Conservation (phyloP, 805 yeast species). For the Cyberlindnera americana region DNA sequence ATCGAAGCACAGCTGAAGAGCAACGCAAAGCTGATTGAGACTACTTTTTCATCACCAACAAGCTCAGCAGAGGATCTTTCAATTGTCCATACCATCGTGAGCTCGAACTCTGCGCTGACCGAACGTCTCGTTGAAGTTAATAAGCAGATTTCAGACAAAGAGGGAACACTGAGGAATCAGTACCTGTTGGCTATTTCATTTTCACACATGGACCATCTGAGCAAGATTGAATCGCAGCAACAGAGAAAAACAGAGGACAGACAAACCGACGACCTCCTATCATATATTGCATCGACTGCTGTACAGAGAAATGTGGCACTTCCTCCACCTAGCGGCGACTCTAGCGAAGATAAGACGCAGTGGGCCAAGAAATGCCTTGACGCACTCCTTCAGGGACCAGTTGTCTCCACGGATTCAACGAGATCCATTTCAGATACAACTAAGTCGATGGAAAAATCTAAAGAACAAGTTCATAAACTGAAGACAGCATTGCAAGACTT, state of each 20-base stretch:
- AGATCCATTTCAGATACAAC: background rate
- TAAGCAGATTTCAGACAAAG: constrained; percentile 9
- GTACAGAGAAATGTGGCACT: constrained; percentile 24
- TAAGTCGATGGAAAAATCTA: constrained; percentile 1
- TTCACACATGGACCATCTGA: constrained; percentile 24
- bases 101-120: constrained; percentile 15
- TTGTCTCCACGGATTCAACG: too few relatives aligned
- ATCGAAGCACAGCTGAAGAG: constrained; percentile 15
- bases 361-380: constrained; percentile 29
- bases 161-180: constrained; percentile 15
- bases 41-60: constrained; percentile 2
- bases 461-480: constrained; percentile 27
- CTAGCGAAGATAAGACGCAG: constrained; percentile 9
- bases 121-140: constrained; percentile 10
- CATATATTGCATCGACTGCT: constrained; percentile 26
- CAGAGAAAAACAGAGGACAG: constrained; percentile 7
- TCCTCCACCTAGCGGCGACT: constrained; percentile 22
- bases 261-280: constrained; percentile 23
- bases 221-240: constrained; percentile 1
- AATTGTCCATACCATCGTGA: constrained; percentile 9
- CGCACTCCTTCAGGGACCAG: constrained; percentile 6
- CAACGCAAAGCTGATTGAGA: constrained; percentile 12
- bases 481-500: constrained; percentile 64
- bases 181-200: constrained; percentile 20
- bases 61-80: background rate